Conservation (phyloP, 2,329 filamentous ascomycete genomes). For the Trichoderma lentiforme region DNA sequence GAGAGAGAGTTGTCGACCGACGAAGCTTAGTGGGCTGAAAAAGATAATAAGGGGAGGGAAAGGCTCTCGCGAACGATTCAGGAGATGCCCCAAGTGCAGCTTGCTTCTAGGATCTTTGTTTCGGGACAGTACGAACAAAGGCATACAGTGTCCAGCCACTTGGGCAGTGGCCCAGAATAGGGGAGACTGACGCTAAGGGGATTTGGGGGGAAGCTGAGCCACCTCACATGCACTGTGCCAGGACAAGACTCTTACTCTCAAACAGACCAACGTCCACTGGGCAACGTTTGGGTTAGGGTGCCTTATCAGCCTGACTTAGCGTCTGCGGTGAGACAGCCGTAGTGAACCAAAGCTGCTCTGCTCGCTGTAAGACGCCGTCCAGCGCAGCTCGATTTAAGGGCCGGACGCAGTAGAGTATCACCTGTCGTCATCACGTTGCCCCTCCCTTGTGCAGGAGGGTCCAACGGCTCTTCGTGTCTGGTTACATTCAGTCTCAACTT, state of each 20-base stretch:
- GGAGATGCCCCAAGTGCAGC: constrained; percentile 16
- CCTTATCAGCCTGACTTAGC: constrained; percentile 11
- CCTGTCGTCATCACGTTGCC: constrained; percentile 19
- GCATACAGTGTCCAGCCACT: constrained; percentile 8
- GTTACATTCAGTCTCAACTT: neutral
- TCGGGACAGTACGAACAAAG: constrained; percentile 17
- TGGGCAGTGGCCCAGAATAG: constrained; percentile 20
- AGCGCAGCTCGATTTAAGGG: neutral
- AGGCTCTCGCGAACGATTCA: constrained; percentile 21
- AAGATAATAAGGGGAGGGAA: constrained; percentile 26
- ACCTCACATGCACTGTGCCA: constrained; percentile 9
- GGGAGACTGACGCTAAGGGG: constrained; percentile 17
- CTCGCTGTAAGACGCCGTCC: neutral
- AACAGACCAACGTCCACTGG: constrained; percentile 3
- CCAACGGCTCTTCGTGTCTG: neutral
- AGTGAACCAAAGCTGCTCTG: neutral
- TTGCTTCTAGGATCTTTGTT: constrained; percentile 19
- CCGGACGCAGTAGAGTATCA: constrained; percentile 4
- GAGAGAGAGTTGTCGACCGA: constrained; percentile 21
- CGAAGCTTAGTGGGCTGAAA: constrained; percentile 24
- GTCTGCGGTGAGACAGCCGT: constrained; percentile 15
- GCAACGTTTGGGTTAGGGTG: constrained; percentile 10
- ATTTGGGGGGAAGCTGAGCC: constrained; percentile 19
- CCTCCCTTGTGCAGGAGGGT: constrained; percentile 17
- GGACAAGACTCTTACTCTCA: neutral